Conservation (phyloP, 352 stramenopile genomes). For the Peronospora destructor region DNA sequence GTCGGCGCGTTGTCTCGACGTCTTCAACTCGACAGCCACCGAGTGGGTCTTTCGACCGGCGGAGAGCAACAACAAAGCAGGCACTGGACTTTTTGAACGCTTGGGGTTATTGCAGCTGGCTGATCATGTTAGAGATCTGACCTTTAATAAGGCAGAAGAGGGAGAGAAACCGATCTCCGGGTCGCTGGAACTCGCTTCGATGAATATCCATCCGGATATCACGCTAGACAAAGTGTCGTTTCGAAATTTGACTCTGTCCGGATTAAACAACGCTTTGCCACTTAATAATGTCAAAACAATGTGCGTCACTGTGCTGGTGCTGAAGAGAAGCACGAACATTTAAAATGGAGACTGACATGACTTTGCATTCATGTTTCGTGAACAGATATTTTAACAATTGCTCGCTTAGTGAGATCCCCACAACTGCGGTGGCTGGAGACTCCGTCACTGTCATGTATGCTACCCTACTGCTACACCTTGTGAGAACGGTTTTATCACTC, state of each 20-base stretch:
- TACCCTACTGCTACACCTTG: background rate
- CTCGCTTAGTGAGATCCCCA: slow-evolving; percentile 53
- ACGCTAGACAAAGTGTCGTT: slow-evolving; percentile 51
- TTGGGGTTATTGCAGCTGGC: slow-evolving; percentile 60
- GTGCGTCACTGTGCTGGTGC: slow-evolving; percentile 22
- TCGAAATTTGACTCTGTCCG: slow-evolving; percentile 34
- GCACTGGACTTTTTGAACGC: slow-evolving; percentile 57
- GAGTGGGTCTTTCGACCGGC: slow-evolving; percentile 54
- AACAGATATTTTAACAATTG: slow-evolving; percentile 63
- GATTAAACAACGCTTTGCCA: slow-evolving; percentile 44
- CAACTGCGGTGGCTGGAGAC: slow-evolving; percentile 38
- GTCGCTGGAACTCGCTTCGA: slow-evolving; percentile 49
- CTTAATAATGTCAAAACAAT: slow-evolving; percentile 48
- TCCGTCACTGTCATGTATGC: slow-evolving; percentile 36
- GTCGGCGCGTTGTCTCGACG: slow-evolving; percentile 55
- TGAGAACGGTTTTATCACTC: background rate
- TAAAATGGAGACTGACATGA: slow-evolving; percentile 4
- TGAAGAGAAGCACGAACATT: background rate
- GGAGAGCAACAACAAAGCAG: slow-evolving; percentile 39
- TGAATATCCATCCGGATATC: slow-evolving; percentile 50
- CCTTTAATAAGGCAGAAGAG: slow-evolving; percentile 37
- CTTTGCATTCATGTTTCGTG: slow-evolving; percentile 5
- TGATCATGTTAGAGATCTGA: slow-evolving; percentile 40
- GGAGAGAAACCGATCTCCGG: slow-evolving; percentile 31
- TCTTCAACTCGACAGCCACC: slow-evolving; percentile 33